Evolutionary conservation across 208 protist genomes (phyloP).

Genomic region (Vickermania ingenoplastis): DNA sequence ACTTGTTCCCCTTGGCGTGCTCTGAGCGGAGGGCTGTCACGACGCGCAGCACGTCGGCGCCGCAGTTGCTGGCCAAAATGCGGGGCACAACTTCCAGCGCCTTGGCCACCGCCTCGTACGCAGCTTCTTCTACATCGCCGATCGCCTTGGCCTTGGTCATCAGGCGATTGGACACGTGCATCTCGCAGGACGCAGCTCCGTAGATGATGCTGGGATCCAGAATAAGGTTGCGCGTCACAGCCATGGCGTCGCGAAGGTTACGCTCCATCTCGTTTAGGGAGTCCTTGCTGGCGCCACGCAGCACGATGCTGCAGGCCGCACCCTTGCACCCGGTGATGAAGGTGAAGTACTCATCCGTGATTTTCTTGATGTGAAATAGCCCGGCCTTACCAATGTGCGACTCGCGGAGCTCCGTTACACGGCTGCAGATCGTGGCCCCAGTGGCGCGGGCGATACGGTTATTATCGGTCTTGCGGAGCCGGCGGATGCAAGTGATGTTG

Average conservation of each 20-base stretch:
- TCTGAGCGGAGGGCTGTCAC: constrained; percentile 97
- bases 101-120: constrained; percentile 95
- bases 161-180: constrained; percentile 92
- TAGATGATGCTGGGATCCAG: constrained; percentile 96
- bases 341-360: constrained; percentile 99
- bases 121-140: constrained; percentile 94
- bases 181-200: constrained; percentile 98
- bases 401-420: constrained; percentile 96
- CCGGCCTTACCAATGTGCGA: constrained; percentile 96
- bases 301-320: constrained; percentile 98
- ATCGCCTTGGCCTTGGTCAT: constrained; percentile 92
- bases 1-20: constrained; percentile 77
- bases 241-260: constrained; percentile 99
- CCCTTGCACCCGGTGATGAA: constrained; percentile 98
- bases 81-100: constrained; percentile 95
- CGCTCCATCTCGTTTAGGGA: constrained; percentile 99
- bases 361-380: constrained; percentile 98
- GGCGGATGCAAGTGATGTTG: constrained; percentile 96
- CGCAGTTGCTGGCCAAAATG: constrained; percentile 99
- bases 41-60: constrained; percentile 95
- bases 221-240: constrained; percentile 97
- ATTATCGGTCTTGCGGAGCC: constrained; percentile 99
- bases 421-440: constrained; percentile 97
- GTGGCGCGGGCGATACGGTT: constrained; percentile 97
- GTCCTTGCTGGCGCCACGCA: constrained; percentile 99